Percentiles rank a stretch among this genome's conserved stretches.
These are phyloP conservation scores for Pachysolen tannophilus DNA, from an alignment of 805 yeast genomes.

Conservation along the genomic window DNA sequence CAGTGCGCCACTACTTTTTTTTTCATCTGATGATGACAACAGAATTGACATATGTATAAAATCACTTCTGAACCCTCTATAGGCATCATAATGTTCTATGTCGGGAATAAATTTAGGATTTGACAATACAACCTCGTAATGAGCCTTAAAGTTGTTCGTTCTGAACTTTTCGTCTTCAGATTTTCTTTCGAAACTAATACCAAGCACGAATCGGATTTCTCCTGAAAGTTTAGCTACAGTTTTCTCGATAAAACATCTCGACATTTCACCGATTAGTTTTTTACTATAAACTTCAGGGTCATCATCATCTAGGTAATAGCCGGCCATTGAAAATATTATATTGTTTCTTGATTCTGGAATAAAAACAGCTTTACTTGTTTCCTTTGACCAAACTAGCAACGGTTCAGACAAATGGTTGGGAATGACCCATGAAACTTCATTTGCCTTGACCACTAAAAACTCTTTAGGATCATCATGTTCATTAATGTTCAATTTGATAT, in stretches of 20 bases:
- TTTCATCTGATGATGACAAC: constrained; percentile 31
- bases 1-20: constrained; percentile 9
- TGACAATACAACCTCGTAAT: constrained; percentile 46
- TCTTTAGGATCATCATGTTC: constrained; percentile 59
- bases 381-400: constrained; percentile 51
- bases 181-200: constrained; percentile 48
- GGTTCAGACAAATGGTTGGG: constrained; percentile 63
- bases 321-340: constrained; percentile 37
- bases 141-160: constrained; percentile 44
- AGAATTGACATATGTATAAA: constrained; percentile 67
- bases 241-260: constrained; percentile 22
- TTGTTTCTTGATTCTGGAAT: constrained; percentile 29
- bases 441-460: constrained; percentile 57
- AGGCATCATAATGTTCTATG: constrained; percentile 62
- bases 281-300: constrained; percentile 1
- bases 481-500: constrained; percentile 55
- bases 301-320: constrained; percentile 34
- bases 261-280: background rate
- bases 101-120: constrained; percentile 49
- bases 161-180: constrained; percentile 24
- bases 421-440: constrained; percentile 57
- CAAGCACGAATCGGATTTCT: constrained; percentile 49
- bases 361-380: constrained; percentile 33
- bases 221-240: constrained; percentile 52
- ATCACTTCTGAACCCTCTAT: constrained; percentile 70